Base-by-base conservation (phyloP, 2,329 filamentous ascomycete species). In the Fusarium clavum region DNA sequence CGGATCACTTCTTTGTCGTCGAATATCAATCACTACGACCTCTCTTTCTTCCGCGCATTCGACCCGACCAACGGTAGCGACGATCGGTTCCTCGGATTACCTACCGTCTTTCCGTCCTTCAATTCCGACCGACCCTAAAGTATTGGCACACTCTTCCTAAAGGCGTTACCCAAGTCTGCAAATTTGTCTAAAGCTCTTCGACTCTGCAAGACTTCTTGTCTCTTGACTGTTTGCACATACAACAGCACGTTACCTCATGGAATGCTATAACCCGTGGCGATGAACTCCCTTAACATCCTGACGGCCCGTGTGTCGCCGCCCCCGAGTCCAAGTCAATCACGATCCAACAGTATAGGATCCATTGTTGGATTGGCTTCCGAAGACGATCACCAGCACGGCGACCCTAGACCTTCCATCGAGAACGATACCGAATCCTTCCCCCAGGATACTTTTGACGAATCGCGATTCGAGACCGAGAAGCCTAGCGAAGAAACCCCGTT, bases 231-330 rank as follows among this genome's bases (percentile, higher is more conserved):
- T 52, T 14, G 24, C 20, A 32, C 32, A 14, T 34, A 52, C n/a
- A 48, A 38, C 40, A 48, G 46, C 40, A 58, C 63, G 22, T 65
- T 70, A 70, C 73, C 77, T 83, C 82, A 88, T 90, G 88, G 88
- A 86, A 85, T 81, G 80, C 80, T 80, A 76, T 79, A 80, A 75
- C 75, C 78, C 75, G 81, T 82, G 85, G 92, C 87, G 83, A 98
- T 98, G 95, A 98, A 98, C 90, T 97, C 94, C 77, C 86, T 97
- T 85, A 97, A 96, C 84, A 93, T 97, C 81, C 89, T 98, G 80
- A 96, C 94, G 77, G 90, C 93, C 80, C 91, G 92, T 83, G 92
- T 94, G 79, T 90, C 89, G 75, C 87, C 88, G 72, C 80, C 88
- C 57, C 82, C 87, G 63, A 88, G 84, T 73, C 84, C 87, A 34